Evolutionary conservation across 2,329 filamentous ascomycete genomes (phyloP).

Genomic region (Chaetomiaceae sp.): DNA sequence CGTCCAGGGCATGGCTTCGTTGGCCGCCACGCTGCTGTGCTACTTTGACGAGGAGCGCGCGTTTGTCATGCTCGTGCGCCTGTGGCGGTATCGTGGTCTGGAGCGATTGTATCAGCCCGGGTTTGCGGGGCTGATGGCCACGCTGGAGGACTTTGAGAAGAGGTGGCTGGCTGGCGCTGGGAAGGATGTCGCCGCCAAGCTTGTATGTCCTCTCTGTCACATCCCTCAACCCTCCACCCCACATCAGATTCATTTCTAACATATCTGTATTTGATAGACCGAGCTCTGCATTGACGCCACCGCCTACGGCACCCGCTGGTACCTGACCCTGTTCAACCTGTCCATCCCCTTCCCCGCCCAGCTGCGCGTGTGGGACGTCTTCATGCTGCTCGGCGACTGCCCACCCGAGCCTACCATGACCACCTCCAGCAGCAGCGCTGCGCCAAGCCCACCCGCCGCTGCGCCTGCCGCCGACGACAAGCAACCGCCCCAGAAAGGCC

Average conservation of each 20-base stretch:
- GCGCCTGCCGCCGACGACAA: conserved; percentile 3
- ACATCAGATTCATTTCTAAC: background rate
- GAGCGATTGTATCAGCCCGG: conserved; percentile 77
- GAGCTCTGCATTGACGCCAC: conserved; percentile 78
- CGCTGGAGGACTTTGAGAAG: conserved; percentile 76
- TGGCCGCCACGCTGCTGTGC: conserved; percentile 86
- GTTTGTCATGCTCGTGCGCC: conserved; percentile 92
- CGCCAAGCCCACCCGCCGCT: conserved; percentile 8
- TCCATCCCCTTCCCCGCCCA: conserved; percentile 92
- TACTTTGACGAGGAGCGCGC: conserved; percentile 95
- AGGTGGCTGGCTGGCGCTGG: conserved; percentile 63
- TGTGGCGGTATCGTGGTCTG: conserved; percentile 85
- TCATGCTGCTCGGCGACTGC: conserved; percentile 83
- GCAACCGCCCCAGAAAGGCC: conserved; percentile 48
- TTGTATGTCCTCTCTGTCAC: conserved; percentile 50
- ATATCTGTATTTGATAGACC: conserved; percentile 38
- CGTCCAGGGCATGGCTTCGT: conserved; percentile 93
- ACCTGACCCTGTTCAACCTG: conserved; percentile 94
- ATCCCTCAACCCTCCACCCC: background rate
- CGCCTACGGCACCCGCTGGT: conserved; percentile 96
- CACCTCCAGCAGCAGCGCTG: background rate
- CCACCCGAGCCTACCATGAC: conserved; percentile 33
- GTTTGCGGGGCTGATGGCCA: conserved; percentile 80
- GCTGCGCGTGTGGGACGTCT: conserved; percentile 94
- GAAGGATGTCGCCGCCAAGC: conserved; percentile 70